These are phyloP conservation scores for Vinca minor DNA, from an alignment of 257 asterid genomes.

Conservation along the genomic window DNA sequence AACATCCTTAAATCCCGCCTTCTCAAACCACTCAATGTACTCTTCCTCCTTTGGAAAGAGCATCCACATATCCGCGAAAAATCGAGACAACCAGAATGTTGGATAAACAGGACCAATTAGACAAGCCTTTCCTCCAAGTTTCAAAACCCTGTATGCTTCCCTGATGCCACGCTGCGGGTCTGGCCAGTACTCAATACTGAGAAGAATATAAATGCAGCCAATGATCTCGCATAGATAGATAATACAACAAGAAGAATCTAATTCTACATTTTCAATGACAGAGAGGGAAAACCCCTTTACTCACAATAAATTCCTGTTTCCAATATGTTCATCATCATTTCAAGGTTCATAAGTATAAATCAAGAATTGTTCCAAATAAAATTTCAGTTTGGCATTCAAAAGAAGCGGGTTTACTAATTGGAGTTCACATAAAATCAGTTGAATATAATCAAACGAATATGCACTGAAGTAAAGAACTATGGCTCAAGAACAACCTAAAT, in stretches of 20 bases:
- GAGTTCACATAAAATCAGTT: neutral
- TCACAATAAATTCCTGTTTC: neutral
- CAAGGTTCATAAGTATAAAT: neutral
- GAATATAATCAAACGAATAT: neutral
- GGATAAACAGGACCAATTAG: conserved; percentile 91
- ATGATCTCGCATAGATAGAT: neutral
- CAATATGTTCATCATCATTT: neutral
- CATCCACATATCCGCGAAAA: conserved; percentile 97
- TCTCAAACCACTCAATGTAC: conserved; percentile 87
- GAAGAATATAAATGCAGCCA: conserved; percentile 16
- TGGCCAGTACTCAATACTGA: conserved; percentile 97
- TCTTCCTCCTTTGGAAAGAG: conserved; percentile 98
- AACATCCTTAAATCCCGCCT: conserved; percentile 85
- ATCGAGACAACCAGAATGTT: conserved; percentile 79
- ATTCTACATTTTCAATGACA: neutral
- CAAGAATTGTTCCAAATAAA: neutral
- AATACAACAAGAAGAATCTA: neutral
- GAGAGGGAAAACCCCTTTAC: neutral
- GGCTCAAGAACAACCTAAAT: neutral
- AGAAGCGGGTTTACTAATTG: neutral
- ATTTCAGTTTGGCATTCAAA: neutral
- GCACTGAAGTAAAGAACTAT: neutral
- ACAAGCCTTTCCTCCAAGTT: conserved; percentile 85
- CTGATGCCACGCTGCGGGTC: conserved; percentile 94
- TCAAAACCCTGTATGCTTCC: conserved; percentile 92